Evolutionary conservation across 352 stramenopile genomes (phyloP).

Genomic region (Blastocystis sp.): DNA sequence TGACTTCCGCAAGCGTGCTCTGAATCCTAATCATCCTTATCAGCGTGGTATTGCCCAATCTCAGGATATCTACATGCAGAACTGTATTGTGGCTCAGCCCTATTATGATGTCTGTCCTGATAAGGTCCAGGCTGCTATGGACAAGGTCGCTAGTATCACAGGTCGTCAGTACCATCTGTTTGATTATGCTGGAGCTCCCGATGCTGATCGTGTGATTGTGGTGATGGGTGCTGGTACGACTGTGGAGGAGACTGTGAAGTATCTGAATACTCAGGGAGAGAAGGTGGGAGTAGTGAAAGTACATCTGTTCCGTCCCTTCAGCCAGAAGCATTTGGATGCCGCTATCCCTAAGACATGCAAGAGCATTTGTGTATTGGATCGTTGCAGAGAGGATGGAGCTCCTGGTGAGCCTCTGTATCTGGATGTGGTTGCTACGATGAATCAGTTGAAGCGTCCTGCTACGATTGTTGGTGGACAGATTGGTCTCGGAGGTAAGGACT

Average conservation of each 20-base stretch:
- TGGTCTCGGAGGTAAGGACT: slow-evolving; percentile 70
- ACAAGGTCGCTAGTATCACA: slow-evolving; percentile 73
- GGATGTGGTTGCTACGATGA: slow-evolving; percentile 73
- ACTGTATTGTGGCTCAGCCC: slow-evolving; percentile 25
- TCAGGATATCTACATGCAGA: slow-evolving; percentile 60
- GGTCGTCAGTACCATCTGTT: slow-evolving; percentile 75
- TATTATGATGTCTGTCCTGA: slow-evolving; percentile 67
- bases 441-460: slow-evolving; percentile 66
- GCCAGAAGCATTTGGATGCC: slow-evolving; percentile 71
- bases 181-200: slow-evolving; percentile 72
- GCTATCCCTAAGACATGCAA: slow-evolving; percentile 69
- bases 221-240: slow-evolving; percentile 71
- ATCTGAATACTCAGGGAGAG: slow-evolving; percentile 72
- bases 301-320: slow-evolving; percentile 73
- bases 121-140: slow-evolving; percentile 73
- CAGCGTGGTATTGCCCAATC: slow-evolving; percentile 45
- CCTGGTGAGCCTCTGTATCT: slow-evolving; percentile 70
- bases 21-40: slow-evolving; percentile 54
- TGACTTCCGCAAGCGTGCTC: slow-evolving; percentile 64
- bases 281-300: slow-evolving; percentile 76
- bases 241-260: slow-evolving; percentile 70
- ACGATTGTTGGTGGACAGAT: slow-evolving; percentile 71
- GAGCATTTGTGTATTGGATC: slow-evolving; percentile 73
- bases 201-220: slow-evolving; percentile 73
- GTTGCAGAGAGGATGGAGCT: slow-evolving; percentile 70